Conservation (phyloP, 176 grass and related monocot species). For the Rhipidocladum racemiflorum region DNA sequence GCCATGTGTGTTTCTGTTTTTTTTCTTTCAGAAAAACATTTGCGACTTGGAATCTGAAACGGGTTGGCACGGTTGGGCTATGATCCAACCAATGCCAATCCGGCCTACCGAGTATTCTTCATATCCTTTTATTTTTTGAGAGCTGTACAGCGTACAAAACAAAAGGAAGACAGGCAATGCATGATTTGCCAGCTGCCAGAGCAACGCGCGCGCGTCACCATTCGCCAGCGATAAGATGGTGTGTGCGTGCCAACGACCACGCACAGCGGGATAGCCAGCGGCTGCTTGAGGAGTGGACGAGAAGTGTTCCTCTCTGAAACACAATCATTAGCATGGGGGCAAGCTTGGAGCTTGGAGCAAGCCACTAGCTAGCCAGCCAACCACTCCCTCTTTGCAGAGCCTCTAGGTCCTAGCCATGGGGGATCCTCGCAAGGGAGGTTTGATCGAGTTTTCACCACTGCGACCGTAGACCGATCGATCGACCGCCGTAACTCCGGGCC, state of each 20-base stretch:
- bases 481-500: not conserved
- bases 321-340: not conserved
- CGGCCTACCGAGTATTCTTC: too few species aligned
- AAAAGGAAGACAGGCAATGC: not conserved
- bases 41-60: not conserved
- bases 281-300: constrained; percentile 11
- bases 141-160: too few species aligned
- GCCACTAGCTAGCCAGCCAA: not conserved
- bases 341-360: constrained; percentile 10
- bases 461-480: not conserved
- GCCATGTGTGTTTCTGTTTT: not conserved
- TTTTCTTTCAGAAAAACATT: not conserved
- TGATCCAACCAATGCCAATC: too few species aligned
- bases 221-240: not conserved
- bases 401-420: not conserved
- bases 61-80: too few species aligned
- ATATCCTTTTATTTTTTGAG: too few species aligned
- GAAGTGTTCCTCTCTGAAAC: too few species aligned
- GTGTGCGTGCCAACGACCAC: constrained; percentile 18
- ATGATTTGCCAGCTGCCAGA: constrained; percentile 10
- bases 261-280: not conserved
- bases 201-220: not conserved
- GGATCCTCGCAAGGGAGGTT: not conserved
- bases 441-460: not conserved
- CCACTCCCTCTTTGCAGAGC: not conserved